phyloP scores from a whole-genome alignment of 2,329 filamentous ascomycete species.

The Hymenoscyphus fructigenus region DNA sequence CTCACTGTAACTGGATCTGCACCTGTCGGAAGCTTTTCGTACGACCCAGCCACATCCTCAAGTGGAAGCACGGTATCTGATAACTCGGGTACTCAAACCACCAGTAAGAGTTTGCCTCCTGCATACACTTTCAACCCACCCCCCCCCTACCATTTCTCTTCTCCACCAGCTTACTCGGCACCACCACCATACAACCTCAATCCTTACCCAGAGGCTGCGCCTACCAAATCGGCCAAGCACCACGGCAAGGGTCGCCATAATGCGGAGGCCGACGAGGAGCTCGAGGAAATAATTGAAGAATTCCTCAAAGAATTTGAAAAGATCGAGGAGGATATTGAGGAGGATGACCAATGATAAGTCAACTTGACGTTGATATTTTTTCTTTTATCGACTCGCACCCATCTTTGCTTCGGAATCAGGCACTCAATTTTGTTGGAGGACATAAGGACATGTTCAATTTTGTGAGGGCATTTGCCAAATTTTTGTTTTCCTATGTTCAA shows the following conservation, averaged over 20 bases:
- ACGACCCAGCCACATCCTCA: conserved; percentile 4
- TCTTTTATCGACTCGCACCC: background rate
- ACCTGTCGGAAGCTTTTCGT: background rate
- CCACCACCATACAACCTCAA: conserved; percentile 1
- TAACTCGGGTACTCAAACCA: conserved; percentile 8
- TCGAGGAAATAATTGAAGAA: conserved; percentile 8
- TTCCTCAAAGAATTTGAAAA: conserved; percentile 4
- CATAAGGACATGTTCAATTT: conserved; percentile 14
- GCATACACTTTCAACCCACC: background rate
- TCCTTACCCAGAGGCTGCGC: background rate
- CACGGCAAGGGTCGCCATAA: background rate
- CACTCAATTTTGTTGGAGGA: conserved; percentile 12
- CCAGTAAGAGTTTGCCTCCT: background rate
- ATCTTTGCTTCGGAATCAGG: conserved; percentile 4
- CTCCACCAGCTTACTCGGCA: conserved; percentile 7
- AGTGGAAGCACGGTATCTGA: conserved; percentile 3
- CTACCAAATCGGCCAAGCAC: conserved; percentile 1
- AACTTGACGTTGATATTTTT: conserved; percentile 1
- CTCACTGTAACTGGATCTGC: conserved; percentile 16
- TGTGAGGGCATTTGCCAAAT: conserved; percentile 8
- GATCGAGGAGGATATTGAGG: background rate
- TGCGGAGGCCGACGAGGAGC: background rate
- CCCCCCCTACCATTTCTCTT: background rate
- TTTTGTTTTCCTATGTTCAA: conserved; percentile 14
- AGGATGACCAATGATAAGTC: background rate